These are phyloP conservation scores for Populus hybrid DNA, from an alignment of 441 rosid genomes.

Conservation along the genomic window DNA sequence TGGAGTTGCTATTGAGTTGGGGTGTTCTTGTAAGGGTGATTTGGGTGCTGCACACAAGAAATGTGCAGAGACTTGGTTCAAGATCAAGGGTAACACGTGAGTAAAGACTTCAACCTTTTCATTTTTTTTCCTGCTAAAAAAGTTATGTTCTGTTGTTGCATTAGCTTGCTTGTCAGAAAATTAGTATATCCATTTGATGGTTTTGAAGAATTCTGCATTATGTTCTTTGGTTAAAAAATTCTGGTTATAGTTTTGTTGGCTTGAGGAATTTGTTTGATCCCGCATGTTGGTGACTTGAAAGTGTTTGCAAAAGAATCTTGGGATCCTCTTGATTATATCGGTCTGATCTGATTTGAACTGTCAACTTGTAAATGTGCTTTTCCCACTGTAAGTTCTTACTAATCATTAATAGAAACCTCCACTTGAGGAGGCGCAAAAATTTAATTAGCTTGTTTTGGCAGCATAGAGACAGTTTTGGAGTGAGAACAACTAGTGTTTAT, in stretches of 20 bases:
- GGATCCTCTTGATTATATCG: constrained; percentile 16
- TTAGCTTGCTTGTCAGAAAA: not conserved
- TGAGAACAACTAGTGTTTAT: not conserved
- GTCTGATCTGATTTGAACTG: constrained; percentile 1
- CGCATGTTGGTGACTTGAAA: constrained; percentile 4
- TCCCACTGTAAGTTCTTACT: not conserved
- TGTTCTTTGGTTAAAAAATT: not conserved
- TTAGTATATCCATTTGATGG: not conserved
- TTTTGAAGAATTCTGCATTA: not conserved
- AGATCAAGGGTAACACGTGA: constrained; percentile 86
- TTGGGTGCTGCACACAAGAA: constrained; percentile 82
- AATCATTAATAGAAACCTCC: not conserved
- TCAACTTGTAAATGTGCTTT: not conserved
- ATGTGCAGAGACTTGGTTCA: constrained; percentile 97
- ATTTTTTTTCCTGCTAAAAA: not conserved
- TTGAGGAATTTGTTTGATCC: constrained; percentile 11
- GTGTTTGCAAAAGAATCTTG: constrained; percentile 7
- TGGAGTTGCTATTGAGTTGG: constrained; percentile 64
- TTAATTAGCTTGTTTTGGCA: constrained; percentile 4
- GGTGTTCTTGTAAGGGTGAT: constrained; percentile 89
- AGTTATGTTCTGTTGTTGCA: not conserved
- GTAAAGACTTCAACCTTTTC: constrained; percentile 13
- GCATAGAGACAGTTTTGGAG: not conserved
- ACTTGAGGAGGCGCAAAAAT: not conserved
- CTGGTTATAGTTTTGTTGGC: constrained; percentile 5